phyloP scores from a whole-genome alignment of 805 yeast species.

The Saturnispora hagleri region DNA sequence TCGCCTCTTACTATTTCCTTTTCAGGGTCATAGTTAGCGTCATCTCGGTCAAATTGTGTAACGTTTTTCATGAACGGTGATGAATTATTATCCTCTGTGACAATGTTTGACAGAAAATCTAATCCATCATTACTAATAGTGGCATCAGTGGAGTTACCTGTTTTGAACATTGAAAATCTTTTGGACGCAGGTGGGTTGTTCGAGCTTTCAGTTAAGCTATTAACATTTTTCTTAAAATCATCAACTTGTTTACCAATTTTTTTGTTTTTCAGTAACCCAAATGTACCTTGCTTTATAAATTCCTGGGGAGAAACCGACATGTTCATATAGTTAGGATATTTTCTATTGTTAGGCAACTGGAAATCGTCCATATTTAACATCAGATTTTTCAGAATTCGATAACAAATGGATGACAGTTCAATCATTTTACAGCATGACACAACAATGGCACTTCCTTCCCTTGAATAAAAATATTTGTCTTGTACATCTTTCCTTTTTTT shows the following conservation, averaged over 20 bases:
- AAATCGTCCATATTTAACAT: slow-evolving; percentile 52
- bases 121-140: slow-evolving; percentile 41
- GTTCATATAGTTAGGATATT: slow-evolving; percentile 55
- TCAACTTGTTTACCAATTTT: slow-evolving; percentile 24
- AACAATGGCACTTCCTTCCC: slow-evolving; percentile 48
- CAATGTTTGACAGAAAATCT: slow-evolving; percentile 28
- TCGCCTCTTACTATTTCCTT: slow-evolving; percentile 42
- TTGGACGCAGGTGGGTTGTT: slow-evolving; percentile 17
- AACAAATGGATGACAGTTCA: slow-evolving; percentile 35
- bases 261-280: slow-evolving; percentile 42
- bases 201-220: not conserved
- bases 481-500: not conserved
- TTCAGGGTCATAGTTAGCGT: slow-evolving; percentile 17
- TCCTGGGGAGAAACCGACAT: slow-evolving; percentile 50
- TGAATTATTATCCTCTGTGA: slow-evolving; percentile 13
- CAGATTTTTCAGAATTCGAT: slow-evolving; percentile 45
- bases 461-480: slow-evolving; percentile 41
- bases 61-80: slow-evolving; percentile 25
- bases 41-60: slow-evolving; percentile 8
- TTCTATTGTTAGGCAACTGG: slow-evolving; percentile 46
- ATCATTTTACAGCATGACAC: slow-evolving; percentile 36
- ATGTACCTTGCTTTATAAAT: slow-evolving; percentile 53
- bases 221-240: slow-evolving; percentile 7
- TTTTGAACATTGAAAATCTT: slow-evolving; percentile 41
- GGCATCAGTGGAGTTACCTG: slow-evolving; percentile 42